A percentile compares a stretch with the other conserved stretches of the same genome.
Conservation (phyloP, 805 yeast species). For the Candida odintsovae region DNA sequence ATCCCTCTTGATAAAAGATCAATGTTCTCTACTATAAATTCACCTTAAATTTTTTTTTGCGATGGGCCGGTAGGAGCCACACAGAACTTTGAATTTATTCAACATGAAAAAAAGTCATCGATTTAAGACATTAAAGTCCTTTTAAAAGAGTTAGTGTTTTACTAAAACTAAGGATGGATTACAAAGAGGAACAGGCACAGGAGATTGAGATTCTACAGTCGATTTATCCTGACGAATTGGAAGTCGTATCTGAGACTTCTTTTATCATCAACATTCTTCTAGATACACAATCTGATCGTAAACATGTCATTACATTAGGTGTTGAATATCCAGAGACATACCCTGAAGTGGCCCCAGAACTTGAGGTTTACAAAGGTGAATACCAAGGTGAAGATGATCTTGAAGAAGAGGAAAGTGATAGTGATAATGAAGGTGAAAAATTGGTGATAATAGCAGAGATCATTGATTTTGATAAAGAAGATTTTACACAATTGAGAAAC, state of each 20-base stretch:
- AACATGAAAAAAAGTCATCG: background rate
- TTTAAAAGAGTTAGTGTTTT: too few species aligned
- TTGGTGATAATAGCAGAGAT: slow-evolving; percentile 51
- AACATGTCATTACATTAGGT: slow-evolving; percentile 49
- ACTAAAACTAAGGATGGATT: slow-evolving; percentile 47
- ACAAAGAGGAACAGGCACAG: slow-evolving; percentile 77
- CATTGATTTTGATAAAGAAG: slow-evolving; percentile 48
- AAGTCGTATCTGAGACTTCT: slow-evolving; percentile 28
- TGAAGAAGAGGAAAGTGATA: slow-evolving; percentile 34
- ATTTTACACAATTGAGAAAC: slow-evolving; percentile 34
- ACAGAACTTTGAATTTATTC: background rate
- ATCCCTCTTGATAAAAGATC: background rate
- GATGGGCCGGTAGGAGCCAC: background rate
- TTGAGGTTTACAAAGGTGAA: slow-evolving; percentile 35
- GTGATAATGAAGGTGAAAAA: slow-evolving; percentile 42
- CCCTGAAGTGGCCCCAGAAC: slow-evolving; percentile 73
- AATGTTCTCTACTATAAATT: background rate
- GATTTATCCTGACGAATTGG: slow-evolving; percentile 88
- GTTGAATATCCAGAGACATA: slow-evolving; percentile 72
- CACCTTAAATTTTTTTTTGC: background rate
- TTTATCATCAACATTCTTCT: slow-evolving; percentile 55
- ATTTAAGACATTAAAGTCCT: background rate
- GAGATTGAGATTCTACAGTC: slow-evolving; percentile 87
- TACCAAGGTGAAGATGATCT: slow-evolving; percentile 21
- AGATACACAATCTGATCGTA: slow-evolving; percentile 60